These are phyloP conservation scores for Syzygium aromaticum DNA, from an alignment of 345 rosid species.

Conservation along the genomic window DNA sequence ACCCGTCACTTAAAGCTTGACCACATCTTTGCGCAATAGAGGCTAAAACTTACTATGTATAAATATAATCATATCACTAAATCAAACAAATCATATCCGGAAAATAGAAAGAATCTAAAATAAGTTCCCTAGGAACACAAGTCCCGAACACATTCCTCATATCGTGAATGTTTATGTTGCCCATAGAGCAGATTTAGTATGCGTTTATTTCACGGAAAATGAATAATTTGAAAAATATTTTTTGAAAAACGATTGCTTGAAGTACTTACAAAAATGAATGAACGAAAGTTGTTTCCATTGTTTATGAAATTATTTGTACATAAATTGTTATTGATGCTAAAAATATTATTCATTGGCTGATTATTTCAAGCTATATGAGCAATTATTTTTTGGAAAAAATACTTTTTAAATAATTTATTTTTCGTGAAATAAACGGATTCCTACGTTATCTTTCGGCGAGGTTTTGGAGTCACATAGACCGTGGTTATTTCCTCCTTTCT, in stretches of 20 bases:
- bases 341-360: no score
- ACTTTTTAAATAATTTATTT: no score
- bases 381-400: no score
- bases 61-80: not conserved
- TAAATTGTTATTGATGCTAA: no score
- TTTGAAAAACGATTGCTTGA: no score
- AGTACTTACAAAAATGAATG: no score
- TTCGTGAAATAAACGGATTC: no score
- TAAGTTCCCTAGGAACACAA: not conserved
- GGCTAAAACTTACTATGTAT: not conserved
- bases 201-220: no score
- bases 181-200: not conserved
- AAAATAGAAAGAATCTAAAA: not conserved
- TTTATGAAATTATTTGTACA: no score
- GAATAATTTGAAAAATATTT: no score
- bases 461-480: not conserved
- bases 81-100: not conserved
- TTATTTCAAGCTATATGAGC: no score
- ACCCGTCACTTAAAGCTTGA: not conserved
- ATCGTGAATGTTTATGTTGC: not conserved
- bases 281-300: no score
- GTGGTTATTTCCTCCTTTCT: not conserved
- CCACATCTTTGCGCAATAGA: accelerated
- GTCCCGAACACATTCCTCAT: not conserved
- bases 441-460: not conserved